Percentiles rank a stretch among this genome's conserved stretches.
phyloP scores from a whole-genome alignment of 768 basidiomycete genomes.

The Suillus hirtellus region DNA sequence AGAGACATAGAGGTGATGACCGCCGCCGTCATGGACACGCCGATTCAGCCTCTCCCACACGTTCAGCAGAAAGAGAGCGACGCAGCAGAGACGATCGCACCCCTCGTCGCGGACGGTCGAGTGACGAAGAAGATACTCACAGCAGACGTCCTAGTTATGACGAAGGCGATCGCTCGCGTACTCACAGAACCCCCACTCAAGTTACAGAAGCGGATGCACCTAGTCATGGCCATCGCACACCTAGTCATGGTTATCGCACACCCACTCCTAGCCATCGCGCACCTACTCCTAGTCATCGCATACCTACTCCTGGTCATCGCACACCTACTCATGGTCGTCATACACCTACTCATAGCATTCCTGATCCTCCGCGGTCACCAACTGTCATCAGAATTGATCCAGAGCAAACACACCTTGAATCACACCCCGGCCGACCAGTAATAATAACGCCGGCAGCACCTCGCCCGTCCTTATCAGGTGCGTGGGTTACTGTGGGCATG shows the following conservation, averaged over 20 bases:
- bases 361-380: constrained; percentile 22
- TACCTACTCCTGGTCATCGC: constrained; percentile 4
- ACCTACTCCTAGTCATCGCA: constrained; percentile 5
- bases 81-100: neutral
- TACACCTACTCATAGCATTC: neutral
- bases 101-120: constrained; percentile 15
- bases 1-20: neutral
- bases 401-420: constrained; percentile 6
- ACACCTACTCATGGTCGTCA: constrained; percentile 5
- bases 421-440: neutral
- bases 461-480: constrained; percentile 18
- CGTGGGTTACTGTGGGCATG: neutral
- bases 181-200: constrained; percentile 10
- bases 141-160: constrained; percentile 13
- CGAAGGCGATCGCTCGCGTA: constrained; percentile 17
- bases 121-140: constrained; percentile 19
- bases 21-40: neutral
- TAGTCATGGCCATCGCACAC: constrained; percentile 3
- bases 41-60: neutral
- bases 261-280: constrained; percentile 5
- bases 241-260: constrained; percentile 3
- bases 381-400: constrained; percentile 31
- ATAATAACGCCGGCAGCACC: constrained; percentile 2
- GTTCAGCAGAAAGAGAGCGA: constrained; percentile 1
- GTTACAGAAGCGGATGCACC: constrained; percentile 13